phyloP scores from a whole-genome alignment of 2,329 filamentous ascomycete species.

The Rhinocladiella similis region DNA sequence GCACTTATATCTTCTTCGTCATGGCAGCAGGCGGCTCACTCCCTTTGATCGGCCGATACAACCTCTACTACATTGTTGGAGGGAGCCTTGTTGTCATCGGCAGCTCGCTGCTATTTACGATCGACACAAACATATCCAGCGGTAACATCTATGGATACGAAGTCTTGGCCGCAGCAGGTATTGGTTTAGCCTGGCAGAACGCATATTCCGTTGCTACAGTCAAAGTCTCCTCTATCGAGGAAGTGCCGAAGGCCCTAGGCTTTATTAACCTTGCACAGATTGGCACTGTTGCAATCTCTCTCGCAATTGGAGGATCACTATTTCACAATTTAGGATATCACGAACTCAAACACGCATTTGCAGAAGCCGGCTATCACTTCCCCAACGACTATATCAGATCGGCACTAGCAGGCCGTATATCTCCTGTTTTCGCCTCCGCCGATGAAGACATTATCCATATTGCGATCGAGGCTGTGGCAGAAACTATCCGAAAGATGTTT shows the following conservation, averaged over 20 bases:
- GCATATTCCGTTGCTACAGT: slow-evolving; percentile 21
- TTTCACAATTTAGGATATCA: slow-evolving; percentile 2
- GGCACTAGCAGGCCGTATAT: slow-evolving; percentile 13
- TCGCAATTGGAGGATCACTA: slow-evolving; percentile 6
- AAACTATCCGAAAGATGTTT: slow-evolving; percentile 25
- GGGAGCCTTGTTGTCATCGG: slow-evolving; percentile 29
- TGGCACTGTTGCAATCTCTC: background rate
- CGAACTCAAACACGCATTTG: slow-evolving; percentile 12
- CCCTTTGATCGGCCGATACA: slow-evolving; percentile 28
- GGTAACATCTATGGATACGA: slow-evolving; percentile 32
- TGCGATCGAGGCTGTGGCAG: slow-evolving; percentile 23
- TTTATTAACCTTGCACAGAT: slow-evolving; percentile 15
- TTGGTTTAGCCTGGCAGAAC: slow-evolving; percentile 27
- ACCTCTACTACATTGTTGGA: slow-evolving; percentile 34
- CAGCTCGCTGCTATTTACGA: slow-evolving; percentile 23
- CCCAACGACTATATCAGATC: slow-evolving; percentile 12
- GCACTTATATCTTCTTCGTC: slow-evolving; percentile 27
- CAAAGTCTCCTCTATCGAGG: background rate
- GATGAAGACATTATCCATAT: slow-evolving; percentile 20
- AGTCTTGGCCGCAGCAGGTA: slow-evolving; percentile 28
- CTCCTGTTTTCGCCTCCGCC: slow-evolving; percentile 19
- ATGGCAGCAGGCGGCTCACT: slow-evolving; percentile 29
- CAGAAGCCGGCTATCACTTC: slow-evolving; percentile 6
- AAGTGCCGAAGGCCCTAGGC: slow-evolving; percentile 1
- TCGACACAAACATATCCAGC: slow-evolving; percentile 19